A percentile compares a stretch with the other conserved stretches of the same genome.
Conservation (phyloP, 495 filamentous ascomycete species). For the Tuber brumale region DNA sequence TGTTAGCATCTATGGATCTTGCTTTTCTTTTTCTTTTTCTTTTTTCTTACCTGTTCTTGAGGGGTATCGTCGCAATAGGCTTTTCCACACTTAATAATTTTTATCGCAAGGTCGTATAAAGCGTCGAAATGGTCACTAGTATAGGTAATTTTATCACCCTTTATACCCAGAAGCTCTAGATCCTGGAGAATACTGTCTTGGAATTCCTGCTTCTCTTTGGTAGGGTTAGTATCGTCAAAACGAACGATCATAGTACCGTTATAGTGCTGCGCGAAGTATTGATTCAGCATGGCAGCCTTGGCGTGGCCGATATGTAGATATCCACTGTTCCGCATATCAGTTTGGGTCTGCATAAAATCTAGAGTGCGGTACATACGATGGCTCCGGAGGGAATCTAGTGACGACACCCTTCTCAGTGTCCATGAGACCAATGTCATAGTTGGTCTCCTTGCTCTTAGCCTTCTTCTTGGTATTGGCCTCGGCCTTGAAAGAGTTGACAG, state of each 20-base stretch:
- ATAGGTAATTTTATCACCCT: slow-evolving; percentile 68
- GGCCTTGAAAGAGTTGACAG: slow-evolving; percentile 56
- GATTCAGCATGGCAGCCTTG: slow-evolving; percentile 85
- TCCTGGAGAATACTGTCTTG: slow-evolving; percentile 84
- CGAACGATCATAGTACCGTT: slow-evolving; percentile 74
- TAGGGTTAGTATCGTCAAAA: slow-evolving; percentile 90
- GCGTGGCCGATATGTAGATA: slow-evolving; percentile 93
- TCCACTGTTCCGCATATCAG: slow-evolving; percentile 48
- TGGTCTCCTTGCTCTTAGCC: slow-evolving; percentile 73
- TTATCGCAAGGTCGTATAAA: slow-evolving; percentile 69
- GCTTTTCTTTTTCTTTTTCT: not conserved
- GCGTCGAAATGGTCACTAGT: slow-evolving; percentile 89
- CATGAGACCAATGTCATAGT: slow-evolving; percentile 81
- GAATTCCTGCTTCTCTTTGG: slow-evolving; percentile 89
- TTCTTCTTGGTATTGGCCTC: slow-evolving; percentile 58
- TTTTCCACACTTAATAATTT: slow-evolving; percentile 72
- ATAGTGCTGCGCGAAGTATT: slow-evolving; percentile 91
- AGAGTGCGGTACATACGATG: slow-evolving; percentile 56
- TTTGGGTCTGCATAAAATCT: slow-evolving; percentile 3
- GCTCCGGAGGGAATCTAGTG: slow-evolving; percentile 90
- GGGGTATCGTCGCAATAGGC: slow-evolving; percentile 89
- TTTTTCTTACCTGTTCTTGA: slow-evolving; percentile 50
- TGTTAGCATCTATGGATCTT: not conserved
- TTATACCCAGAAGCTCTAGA: slow-evolving; percentile 75
- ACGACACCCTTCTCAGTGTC: slow-evolving; percentile 89